Conservation (phyloP, 2,329 filamentous ascomycete species). For the Calonectria henricotiae region DNA sequence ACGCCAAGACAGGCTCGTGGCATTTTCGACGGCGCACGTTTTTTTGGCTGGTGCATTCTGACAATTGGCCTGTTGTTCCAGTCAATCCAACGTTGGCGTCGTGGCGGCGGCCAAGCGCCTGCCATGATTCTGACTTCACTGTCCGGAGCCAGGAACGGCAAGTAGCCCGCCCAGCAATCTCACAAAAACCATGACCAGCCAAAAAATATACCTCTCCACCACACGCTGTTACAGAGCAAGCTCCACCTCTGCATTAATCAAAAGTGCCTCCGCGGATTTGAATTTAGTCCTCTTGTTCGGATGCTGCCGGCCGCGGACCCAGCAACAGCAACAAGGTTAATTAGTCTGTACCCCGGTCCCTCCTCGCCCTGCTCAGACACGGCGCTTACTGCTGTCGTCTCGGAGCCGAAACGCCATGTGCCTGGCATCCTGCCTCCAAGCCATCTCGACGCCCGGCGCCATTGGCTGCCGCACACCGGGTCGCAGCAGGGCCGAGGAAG, state of each 20-base stretch:
- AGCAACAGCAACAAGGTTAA: constrained; percentile 26
- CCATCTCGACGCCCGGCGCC: constrained; percentile 14
- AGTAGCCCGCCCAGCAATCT: background rate
- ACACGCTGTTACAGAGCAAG: background rate
- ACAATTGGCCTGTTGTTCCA: background rate
- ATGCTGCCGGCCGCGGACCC: constrained; percentile 20
- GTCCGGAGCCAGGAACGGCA: background rate
- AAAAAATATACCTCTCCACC: constrained; percentile 8
- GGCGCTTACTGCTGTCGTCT: constrained; percentile 39
- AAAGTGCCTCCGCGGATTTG: background rate
- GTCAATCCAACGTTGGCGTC: background rate
- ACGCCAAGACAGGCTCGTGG: background rate
- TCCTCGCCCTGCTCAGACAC: constrained; percentile 42
- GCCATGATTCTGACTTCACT: background rate
- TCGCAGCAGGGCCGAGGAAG: constrained; percentile 37
- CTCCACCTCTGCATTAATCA: constrained; percentile 18
- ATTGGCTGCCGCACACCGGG: constrained; percentile 46
- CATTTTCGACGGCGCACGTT: background rate
- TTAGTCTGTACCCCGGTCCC: constrained; percentile 19
- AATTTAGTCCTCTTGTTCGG: constrained; percentile 22
- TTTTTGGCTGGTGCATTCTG: constrained; percentile 2
- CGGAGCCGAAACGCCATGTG: constrained; percentile 49
- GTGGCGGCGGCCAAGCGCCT: background rate
- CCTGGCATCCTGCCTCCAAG: constrained; percentile 41
- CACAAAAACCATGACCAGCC: background rate